Evolutionary conservation across 495 filamentous ascomycete genomes (phyloP).

Genomic region (Bryoglossum gracile): DNA sequence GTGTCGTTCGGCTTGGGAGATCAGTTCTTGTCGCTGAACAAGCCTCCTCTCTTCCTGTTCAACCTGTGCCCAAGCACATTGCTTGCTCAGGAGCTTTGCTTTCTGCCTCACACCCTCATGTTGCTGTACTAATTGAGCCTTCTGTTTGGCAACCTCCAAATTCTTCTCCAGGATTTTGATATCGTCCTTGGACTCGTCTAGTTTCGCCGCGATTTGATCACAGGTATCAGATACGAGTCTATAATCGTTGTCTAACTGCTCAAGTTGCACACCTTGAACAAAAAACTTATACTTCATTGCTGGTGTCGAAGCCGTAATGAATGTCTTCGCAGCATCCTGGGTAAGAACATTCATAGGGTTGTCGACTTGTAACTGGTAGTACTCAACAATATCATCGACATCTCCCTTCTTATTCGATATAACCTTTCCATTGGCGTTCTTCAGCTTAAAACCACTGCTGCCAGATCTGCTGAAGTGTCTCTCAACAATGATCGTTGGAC

Average conservation of each 20-base stretch:
- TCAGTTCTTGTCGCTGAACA: conserved; percentile 52
- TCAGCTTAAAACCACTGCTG: conserved; percentile 78
- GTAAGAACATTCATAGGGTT: conserved; percentile 98
- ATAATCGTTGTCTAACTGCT: conserved; percentile 90
- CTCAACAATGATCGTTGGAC: conserved; percentile 81
- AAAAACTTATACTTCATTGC: conserved; percentile 94
- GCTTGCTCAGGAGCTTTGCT: conserved; percentile 11
- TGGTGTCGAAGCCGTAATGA: conserved; percentile 76
- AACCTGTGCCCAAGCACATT: conserved; percentile 34
- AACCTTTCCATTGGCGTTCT: conserved; percentile 58
- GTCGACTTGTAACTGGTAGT: conserved; percentile 87
- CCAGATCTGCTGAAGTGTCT: conserved; percentile 77
- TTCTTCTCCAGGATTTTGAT: conserved; percentile 39
- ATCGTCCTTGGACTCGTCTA: conserved; percentile 41
- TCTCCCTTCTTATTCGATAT: conserved; percentile 80
- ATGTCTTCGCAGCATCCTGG: conserved; percentile 90
- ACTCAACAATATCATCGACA: conserved; percentile 90
- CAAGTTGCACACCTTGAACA: conserved; percentile 87
- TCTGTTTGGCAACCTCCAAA: conserved; percentile 30
- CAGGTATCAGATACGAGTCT: conserved; percentile 60
- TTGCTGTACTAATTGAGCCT: conserved; percentile 38
- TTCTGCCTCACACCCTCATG: conserved; percentile 25
- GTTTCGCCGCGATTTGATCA: conserved; percentile 53
- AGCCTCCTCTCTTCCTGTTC: conserved; percentile 37
- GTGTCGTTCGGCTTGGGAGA: conserved; percentile 41